phyloP scores from a whole-genome alignment of 2,329 filamentous ascomycete genomes.

The Scortechinia acanthostroma region DNA sequence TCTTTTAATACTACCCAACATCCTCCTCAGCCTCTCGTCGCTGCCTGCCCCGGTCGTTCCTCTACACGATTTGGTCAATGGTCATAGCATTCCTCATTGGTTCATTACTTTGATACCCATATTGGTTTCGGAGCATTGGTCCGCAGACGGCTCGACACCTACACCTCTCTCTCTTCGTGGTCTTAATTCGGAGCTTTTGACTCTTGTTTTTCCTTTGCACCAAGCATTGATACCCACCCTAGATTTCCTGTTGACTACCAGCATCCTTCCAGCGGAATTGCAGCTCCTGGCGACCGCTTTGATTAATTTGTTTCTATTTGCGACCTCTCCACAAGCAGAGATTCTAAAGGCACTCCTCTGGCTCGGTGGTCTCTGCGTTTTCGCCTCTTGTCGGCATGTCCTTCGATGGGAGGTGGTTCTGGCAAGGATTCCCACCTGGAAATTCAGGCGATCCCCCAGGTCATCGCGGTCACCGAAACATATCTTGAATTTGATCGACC shows the following conservation, averaged over 20 bases:
- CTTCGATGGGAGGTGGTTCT: slow-evolving; percentile 79
- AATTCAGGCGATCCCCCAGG: slow-evolving; percentile 56
- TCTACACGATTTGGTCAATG: slow-evolving; percentile 42
- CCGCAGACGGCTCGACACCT: background rate
- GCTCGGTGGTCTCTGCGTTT: slow-evolving; percentile 71
- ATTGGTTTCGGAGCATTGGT: slow-evolving; percentile 28
- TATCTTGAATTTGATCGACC: slow-evolving; percentile 28
- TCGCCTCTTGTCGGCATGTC: slow-evolving; percentile 67
- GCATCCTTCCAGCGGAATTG: slow-evolving; percentile 77
- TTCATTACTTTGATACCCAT: slow-evolving; percentile 66
- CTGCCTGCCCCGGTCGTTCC: slow-evolving; percentile 71
- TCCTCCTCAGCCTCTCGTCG: slow-evolving; percentile 73
- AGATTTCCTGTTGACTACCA: slow-evolving; percentile 79
- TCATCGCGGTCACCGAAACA: slow-evolving; percentile 21
- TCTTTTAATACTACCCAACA: slow-evolving; percentile 65
- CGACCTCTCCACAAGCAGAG: slow-evolving; percentile 73
- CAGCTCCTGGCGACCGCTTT: slow-evolving; percentile 78
- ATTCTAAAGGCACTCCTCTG: slow-evolving; percentile 82
- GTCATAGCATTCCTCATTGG: slow-evolving; percentile 72
- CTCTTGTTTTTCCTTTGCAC: slow-evolving; percentile 75
- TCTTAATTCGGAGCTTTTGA: slow-evolving; percentile 47
- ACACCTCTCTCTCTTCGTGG: slow-evolving; percentile 5
- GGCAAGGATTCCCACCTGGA: slow-evolving; percentile 85
- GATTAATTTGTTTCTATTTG: slow-evolving; percentile 73
- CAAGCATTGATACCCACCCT: slow-evolving; percentile 68